Percentiles rank a stretch among this genome's conserved stretches.
Evolutionary conservation across 352 stramenopile species (phyloP).

Genomic region (Pythium biforme): DNA sequence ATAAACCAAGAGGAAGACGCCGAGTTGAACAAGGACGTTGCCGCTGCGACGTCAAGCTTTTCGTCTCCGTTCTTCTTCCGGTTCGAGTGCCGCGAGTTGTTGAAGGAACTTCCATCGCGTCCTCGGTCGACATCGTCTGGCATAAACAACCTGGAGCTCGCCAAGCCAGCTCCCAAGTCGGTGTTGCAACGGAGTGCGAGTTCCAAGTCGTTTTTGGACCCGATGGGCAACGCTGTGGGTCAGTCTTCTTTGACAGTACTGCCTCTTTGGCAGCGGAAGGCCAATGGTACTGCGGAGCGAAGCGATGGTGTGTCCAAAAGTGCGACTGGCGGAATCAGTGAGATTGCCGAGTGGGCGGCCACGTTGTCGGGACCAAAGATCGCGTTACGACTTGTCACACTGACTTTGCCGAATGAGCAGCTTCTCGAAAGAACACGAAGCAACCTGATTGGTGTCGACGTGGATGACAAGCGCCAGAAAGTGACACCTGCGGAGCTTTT

Average conservation of each 20-base stretch:
- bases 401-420: slow-evolving; percentile 78
- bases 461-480: slow-evolving; percentile 37
- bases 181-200: slow-evolving; percentile 43
- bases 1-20: slow-evolving; percentile 66
- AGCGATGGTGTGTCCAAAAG: not conserved
- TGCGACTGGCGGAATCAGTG: slow-evolving; percentile 32
- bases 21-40: slow-evolving; percentile 84
- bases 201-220: slow-evolving; percentile 50
- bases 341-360: slow-evolving; percentile 59
- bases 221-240: slow-evolving; percentile 11
- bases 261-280: slow-evolving; percentile 4
- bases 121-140: slow-evolving; percentile 21
- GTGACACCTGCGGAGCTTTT: slow-evolving; percentile 47
- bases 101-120: slow-evolving; percentile 5
- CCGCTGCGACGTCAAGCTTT: slow-evolving; percentile 77
- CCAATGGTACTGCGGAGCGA: not conserved
- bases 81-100: slow-evolving; percentile 76
- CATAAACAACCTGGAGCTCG: slow-evolving; percentile 1
- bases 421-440: slow-evolving; percentile 44
- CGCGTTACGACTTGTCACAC: slow-evolving; percentile 68
- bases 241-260: not conserved
- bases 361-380: slow-evolving; percentile 39
- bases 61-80: slow-evolving; percentile 84
- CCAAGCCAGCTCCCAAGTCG: not conserved
- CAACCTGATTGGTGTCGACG: slow-evolving; percentile 54